Base-by-base conservation (phyloP, 768 basidiomycete species). In the Trametes cingulata region DNA sequence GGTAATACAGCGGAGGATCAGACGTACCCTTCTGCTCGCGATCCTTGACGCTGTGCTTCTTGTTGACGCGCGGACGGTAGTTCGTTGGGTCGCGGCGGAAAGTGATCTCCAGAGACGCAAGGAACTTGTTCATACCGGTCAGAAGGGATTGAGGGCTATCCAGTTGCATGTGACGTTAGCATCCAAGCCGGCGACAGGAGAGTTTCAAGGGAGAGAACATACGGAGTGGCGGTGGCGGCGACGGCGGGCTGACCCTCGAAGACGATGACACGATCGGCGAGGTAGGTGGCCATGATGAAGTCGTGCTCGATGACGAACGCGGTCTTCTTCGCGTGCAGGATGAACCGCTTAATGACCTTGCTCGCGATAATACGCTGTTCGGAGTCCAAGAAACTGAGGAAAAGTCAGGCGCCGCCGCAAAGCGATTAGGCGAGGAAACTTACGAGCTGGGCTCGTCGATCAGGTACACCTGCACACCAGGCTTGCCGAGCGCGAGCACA, bases 291-390 rank as follows among this genome's bases (percentile, higher is more conserved):
- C 96, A 98, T 98, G 79, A 98, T 97, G 75, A 99, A 98, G 80
- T 98, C 96, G 86, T 99, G 97, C 82, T 99, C 97, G 70, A 99
- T 98, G 68, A 99, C 84, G 73, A 99, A 98, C 0, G 97, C 97
- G 1, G 95, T 98, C 78, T 95, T 95, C 81, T 97, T 97, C 14
- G 94, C 85, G 70, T 97, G 91, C 29, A 98, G 86, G 69, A 99
- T 93, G 76, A 96, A 98, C 48, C 96, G 87, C 76, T 99, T 98
- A 80, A 99, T 98, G 68, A 98, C 95, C 73, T 98, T 96, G 71
- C 89, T 88, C 17, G 96, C 92, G 65, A 95, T 93, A 72, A 99
- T 98, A 86, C 97, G 97, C 74, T 99, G 97, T 73, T 99, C 97
- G 33, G 96, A 98, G 72, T 99, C 97, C 67, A 99, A 79, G 88